Conservation (phyloP, 2,329 filamentous ascomycete species). For the Ceratocystis colombiana region DNA sequence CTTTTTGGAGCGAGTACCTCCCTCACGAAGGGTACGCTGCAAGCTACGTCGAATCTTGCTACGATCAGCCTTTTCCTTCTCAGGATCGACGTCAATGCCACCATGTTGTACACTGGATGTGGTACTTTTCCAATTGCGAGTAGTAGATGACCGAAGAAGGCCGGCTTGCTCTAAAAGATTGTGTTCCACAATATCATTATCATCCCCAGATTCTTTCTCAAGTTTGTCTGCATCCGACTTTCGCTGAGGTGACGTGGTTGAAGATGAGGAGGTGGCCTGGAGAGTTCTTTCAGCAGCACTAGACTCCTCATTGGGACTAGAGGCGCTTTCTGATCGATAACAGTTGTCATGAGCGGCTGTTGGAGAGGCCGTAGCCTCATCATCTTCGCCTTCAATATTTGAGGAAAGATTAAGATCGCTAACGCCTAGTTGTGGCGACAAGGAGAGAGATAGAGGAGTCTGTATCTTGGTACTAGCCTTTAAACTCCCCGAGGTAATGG, state of each 20-base stretch:
- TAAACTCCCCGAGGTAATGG: background rate
- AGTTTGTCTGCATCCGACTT: constrained; percentile 35
- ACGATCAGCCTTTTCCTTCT: constrained; percentile 44
- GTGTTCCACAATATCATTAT: constrained; percentile 56
- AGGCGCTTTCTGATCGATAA: constrained; percentile 12
- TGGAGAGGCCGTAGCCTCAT: constrained; percentile 5
- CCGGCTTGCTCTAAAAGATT: constrained; percentile 59
- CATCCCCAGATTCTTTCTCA: constrained; percentile 32
- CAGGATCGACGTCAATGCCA: constrained; percentile 24
- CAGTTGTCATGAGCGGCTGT: background rate
- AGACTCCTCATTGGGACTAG: constrained; percentile 17
- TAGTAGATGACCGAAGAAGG: constrained; percentile 36
- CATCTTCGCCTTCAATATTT: constrained; percentile 15
- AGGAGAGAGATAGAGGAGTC: constrained; percentile 9
- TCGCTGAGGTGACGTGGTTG: background rate
- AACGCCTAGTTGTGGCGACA: constrained; percentile 8
- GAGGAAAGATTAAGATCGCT: constrained; percentile 4
- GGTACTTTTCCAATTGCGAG: constrained; percentile 21
- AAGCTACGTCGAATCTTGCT: constrained; percentile 73
- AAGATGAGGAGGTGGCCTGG: background rate
- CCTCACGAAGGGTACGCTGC: constrained; percentile 79
- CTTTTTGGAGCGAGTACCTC: constrained; percentile 61
- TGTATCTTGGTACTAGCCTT: constrained; percentile 6
- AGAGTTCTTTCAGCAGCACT: constrained; percentile 31
- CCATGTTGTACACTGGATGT: constrained; percentile 21